phyloP scores from a whole-genome alignment of 352 stramenopile genomes.

The Discostella stelligera region DNA sequence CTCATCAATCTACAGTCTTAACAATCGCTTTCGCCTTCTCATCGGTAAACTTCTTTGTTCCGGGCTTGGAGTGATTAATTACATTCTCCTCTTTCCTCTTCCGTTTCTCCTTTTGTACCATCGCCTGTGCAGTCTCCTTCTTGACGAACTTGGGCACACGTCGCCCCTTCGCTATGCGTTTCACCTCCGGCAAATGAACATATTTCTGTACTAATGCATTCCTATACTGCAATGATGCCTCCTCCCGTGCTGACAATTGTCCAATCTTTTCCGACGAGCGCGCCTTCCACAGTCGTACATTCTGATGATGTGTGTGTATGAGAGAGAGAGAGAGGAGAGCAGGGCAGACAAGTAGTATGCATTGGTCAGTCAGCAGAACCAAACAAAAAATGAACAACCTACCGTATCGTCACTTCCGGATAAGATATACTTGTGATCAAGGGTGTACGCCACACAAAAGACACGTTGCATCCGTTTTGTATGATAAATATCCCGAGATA shows the following conservation, averaged over 20 bases:
- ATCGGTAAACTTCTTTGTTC: conserved; percentile 63
- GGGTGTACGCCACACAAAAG: conserved; percentile 88
- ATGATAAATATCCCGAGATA: conserved; percentile 91
- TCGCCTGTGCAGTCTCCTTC: conserved; percentile 86
- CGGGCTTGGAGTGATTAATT: conserved; percentile 77
- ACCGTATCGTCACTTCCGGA: conserved; percentile 97
- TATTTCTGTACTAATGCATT: conserved; percentile 94
- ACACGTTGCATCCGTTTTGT: conserved; percentile 98
- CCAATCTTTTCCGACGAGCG: conserved; percentile 91
- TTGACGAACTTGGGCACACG: conserved; percentile 97
- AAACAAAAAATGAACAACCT: conserved; percentile 4
- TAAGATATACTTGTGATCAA: conserved; percentile 94
- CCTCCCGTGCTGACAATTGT: conserved; percentile 84
- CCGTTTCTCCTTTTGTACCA: conserved; percentile 80
- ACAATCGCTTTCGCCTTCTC: conserved; percentile 76
- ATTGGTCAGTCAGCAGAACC: no score
- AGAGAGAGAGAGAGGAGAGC: no score
- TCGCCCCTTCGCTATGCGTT: conserved; percentile 87
- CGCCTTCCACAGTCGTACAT: conserved; percentile 99
- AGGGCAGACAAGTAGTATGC: no score
- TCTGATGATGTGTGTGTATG: conserved; percentile 61
- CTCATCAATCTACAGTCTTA: conserved; percentile 77
- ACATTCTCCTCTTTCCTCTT: conserved; percentile 79
- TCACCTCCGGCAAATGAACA: conserved; percentile 91
- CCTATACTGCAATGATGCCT: conserved; percentile 93